Conservation (phyloP, 441 rosid species). For the Mallotus japonicus region DNA sequence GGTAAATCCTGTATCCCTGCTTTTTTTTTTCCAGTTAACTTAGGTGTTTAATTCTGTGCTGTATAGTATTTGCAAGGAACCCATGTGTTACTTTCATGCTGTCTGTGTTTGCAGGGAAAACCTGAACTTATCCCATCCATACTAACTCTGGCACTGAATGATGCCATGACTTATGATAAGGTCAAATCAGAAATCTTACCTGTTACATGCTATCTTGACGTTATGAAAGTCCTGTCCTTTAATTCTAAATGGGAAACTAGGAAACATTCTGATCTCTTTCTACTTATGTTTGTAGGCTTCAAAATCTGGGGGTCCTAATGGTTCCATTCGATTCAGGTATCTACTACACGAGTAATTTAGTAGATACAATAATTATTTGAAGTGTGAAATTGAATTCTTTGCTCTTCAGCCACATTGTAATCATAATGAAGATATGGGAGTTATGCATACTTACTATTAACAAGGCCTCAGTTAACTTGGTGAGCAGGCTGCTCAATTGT, state of each 20-base stretch:
- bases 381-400: not conserved
- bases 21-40: not conserved
- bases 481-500: too few relatives aligned
- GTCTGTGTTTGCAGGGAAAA: conserved; percentile 41
- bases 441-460: not conserved
- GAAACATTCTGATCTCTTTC: conserved; percentile 17
- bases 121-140: conserved; percentile 66
- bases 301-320: conserved; percentile 92
- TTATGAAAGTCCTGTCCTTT: conserved; percentile 4
- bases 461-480: not conserved
- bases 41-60: too few relatives aligned
- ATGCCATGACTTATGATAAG: conserved; percentile 82
- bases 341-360: conserved; percentile 10
- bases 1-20: conserved; percentile 31
- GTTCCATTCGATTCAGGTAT: conserved; percentile 86
- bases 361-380: not conserved
- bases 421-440: not conserved
- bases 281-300: conserved; percentile 52
- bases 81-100: not conserved
- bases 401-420: too few relatives aligned
- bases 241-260: conserved; percentile 3
- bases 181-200: conserved; percentile 35
- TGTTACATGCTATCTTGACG: not conserved
- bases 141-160: conserved; percentile 78
- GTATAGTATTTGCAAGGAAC: not conserved